A percentile compares a stretch with the other conserved stretches of the same genome.
Evolutionary conservation across 2,329 filamentous ascomycete genomes (phyloP).

Genomic region (Colletotrichum trifolii): DNA sequence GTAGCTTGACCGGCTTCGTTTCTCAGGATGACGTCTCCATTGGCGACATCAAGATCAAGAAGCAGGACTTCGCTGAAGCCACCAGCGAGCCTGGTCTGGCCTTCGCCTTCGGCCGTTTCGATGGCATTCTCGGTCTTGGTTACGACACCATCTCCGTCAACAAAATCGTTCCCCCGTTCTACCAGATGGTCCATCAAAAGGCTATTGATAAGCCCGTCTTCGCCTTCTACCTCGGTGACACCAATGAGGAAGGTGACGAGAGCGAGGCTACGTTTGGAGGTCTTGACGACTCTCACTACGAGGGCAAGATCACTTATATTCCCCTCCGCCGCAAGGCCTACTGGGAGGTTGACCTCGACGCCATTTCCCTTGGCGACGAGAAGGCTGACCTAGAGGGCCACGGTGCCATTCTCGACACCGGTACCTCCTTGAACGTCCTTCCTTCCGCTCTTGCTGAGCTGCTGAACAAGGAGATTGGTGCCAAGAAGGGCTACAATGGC

Average conservation of each 20-base stretch:
- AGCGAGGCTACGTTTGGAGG: slow-evolving; percentile 94
- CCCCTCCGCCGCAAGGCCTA: slow-evolving; percentile 98
- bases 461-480: slow-evolving; percentile 96
- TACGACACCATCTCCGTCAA: slow-evolving; percentile 99
- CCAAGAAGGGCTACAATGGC: slow-evolving; percentile 97
- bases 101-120: slow-evolving; percentile 97
- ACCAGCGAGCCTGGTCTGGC: slow-evolving; percentile 95
- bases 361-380: slow-evolving; percentile 88
- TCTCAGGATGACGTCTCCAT: slow-evolving; percentile 89
- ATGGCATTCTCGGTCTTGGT: slow-evolving; percentile 94
- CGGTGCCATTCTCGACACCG: slow-evolving; percentile 97
- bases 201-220: slow-evolving; percentile 93
- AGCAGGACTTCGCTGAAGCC: slow-evolving; percentile 95
- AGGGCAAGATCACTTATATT: slow-evolving; percentile 90
- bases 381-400: slow-evolving; percentile 92
- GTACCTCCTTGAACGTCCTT: slow-evolving; percentile 96
- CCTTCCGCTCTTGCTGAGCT: slow-evolving; percentile 93
- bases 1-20: slow-evolving; percentile 91
- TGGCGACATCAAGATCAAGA: slow-evolving; percentile 87
- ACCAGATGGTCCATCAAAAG: slow-evolving; percentile 92
- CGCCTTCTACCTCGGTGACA: slow-evolving; percentile 91
- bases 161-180: slow-evolving; percentile 93
- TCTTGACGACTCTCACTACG: slow-evolving; percentile 82
- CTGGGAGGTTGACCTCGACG: slow-evolving; percentile 98
- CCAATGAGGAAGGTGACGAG: slow-evolving; percentile 73